Evolutionary conservation across 176 grass and related monocot species (phyloP), one percentile per base, ranked within the genome.

Genomic region (Thalia dealbata): DNA sequence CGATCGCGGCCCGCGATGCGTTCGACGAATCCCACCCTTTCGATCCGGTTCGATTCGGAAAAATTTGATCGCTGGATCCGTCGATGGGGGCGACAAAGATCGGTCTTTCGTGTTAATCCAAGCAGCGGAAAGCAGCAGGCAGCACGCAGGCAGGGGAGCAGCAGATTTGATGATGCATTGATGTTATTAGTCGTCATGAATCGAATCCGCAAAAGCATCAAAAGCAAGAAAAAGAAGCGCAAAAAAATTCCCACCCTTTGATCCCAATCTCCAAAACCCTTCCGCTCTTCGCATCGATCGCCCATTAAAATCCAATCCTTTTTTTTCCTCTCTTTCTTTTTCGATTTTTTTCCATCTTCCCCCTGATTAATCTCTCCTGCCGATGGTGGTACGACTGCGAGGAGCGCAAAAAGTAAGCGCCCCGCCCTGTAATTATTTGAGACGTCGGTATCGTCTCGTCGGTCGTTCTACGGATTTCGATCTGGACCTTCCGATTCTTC

Each of bases 111-210:
- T 38, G 32, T 38, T 38, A 38, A 38, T 38, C 32, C 32, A 38
- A 38, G 32, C 32, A 38, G 32, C 32, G 32, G 32, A 38, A 38
- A 38, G 32, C 32, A 38, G 32, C 32, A 38, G 32, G 32, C 32
- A 38, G 32, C 32, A 38, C n/a, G 32, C 32, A 38, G 22, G 59
- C 9, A 24, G 59, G n/a, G 23, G 59, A 10, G 29, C 30, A 10
- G 30, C 8, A 67, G 58, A 10, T 61, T 24, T 38, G 32, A 38
- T 38, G 32, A 38, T 38, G 32, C 32, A n/a, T 18, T 67, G 4
- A 32, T 67, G 30, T 38, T 38, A 67, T 67, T 38, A n/a, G n/a
- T 21, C 12, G 64, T 41, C 64, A 67, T 67, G 64, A 67, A 67
- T 67, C 64, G 64, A 21, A 67, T 67, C 64, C 10, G 10, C 29